Conservation (phyloP, 225 moss, liverwort and hornwort genomes). For the Polytrichum formosum region DNA sequence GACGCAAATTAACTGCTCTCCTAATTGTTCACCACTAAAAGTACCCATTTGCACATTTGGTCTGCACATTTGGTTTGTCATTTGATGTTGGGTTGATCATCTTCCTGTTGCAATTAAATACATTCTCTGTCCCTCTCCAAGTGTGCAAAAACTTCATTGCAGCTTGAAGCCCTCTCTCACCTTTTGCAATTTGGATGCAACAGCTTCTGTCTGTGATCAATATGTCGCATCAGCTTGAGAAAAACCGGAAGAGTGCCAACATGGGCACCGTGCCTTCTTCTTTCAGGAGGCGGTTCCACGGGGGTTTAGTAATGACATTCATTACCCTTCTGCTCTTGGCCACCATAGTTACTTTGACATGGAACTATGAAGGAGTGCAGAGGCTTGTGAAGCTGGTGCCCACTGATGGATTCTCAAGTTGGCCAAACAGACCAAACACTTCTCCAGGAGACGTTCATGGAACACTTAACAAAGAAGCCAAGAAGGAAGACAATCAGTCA, state of each 20-base stretch:
- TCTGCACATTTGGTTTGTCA: slow-evolving; percentile 5
- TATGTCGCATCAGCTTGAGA: slow-evolving; percentile 41
- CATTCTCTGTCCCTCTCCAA: no score
- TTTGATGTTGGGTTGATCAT: slow-evolving; percentile 5
- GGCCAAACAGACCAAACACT: slow-evolving; percentile 17
- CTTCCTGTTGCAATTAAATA: background rate
- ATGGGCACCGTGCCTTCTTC: slow-evolving; percentile 19
- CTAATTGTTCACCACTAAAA: no score
- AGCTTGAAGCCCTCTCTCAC: background rate
- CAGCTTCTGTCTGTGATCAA: slow-evolving; percentile 13
- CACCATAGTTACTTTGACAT: slow-evolving; percentile 41
- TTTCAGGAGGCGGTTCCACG: slow-evolving; percentile 23
- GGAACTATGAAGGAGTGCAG: slow-evolving; percentile 60
- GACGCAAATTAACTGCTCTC: no score
- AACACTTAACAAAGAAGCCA: no score
- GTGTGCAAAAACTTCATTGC: background rate
- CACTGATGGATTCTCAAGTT: slow-evolving; percentile 32
- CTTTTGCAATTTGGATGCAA: slow-evolving; percentile 8
- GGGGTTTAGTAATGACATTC: slow-evolving; percentile 32
- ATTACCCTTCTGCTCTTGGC: slow-evolving; percentile 46
- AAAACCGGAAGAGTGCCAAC: slow-evolving; percentile 24
- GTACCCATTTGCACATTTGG: slow-evolving; percentile 4
- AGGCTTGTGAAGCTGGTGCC: slow-evolving; percentile 41
- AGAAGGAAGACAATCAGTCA: no score
- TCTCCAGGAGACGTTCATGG: slow-evolving; percentile 1